Base-by-base conservation (phyloP, 371 early-diverging fungal species). In the Circinella umbellata region DNA sequence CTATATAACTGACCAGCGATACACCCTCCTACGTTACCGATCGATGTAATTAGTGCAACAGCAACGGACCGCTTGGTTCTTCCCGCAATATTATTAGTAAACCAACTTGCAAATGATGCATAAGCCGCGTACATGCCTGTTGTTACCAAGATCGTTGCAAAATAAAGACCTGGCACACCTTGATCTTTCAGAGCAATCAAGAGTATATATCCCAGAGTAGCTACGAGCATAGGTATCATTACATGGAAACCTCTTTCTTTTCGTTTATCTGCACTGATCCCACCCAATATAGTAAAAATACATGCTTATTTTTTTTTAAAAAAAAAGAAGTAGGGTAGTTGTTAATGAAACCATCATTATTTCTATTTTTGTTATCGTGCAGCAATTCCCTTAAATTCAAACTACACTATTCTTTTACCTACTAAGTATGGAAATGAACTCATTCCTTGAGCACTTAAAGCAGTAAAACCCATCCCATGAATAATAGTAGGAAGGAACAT, bases 401-500 rank as follows among this genome's bases (percentile, higher is more conserved):
- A 27, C 2, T 27, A 27, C 27, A 27, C 27, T 27, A 27, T 27
- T 27, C 27, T 27, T 27, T 27, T 51, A 51, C 51, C 51, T 5
- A 51, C 5, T 5, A 51, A 13, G 20, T 51, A 48, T 2, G 51
- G 38, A 34, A 13, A 8, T 0, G 5, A 0, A 13, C 17, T 14
- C 38, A 36, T 57, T 35, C 82, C 80, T 46, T 87, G 85, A 15
- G 88, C 83, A n/a, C 74, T 72, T 39, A 87, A 36, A 42, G 80
- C 59, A 13, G 80, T 81, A 76, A 78, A 91, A 0, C 92, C 92
- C 79, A 91, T 83, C 17, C 86, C 80, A 38, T 80, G 79, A 71
- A 93, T 88, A 51, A 93, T 89, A 62, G 90, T 89, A 0, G 93
- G 90, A 55, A 92, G 72, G 70, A 91, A 94, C 39, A 90, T 80